phyloP scores from a whole-genome alignment of 2,329 filamentous ascomycete genomes.

The Talaromyces sp. region DNA sequence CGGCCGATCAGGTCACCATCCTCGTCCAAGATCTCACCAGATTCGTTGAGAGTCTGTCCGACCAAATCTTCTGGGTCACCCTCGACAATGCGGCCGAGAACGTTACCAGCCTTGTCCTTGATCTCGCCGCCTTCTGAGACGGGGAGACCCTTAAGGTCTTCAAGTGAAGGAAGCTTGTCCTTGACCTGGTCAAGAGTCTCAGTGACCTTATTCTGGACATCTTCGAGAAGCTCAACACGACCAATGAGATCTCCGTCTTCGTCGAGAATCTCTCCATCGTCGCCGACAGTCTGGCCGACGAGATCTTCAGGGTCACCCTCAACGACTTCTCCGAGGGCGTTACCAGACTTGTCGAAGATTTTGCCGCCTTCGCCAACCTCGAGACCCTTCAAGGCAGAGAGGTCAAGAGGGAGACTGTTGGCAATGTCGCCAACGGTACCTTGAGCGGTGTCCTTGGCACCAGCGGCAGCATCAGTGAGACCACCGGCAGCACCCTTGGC shows the following conservation, averaged over 20 bases:
- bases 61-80: conserved; percentile 41
- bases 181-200: conserved; percentile 38
- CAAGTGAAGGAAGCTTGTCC: conserved; percentile 32
- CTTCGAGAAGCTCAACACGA: conserved; percentile 19
- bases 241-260: conserved; percentile 38
- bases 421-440: conserved; percentile 20
- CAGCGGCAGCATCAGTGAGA: conserved; percentile 12
- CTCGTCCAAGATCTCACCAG: conserved; percentile 39
- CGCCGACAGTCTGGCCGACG: conserved; percentile 32
- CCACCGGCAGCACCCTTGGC: conserved; percentile 15
- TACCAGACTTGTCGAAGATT: conserved; percentile 42
- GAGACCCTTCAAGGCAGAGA: conserved; percentile 34
- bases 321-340: conserved; percentile 30
- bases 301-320: conserved; percentile 37
- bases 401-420: conserved; percentile 23
- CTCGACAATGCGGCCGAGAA: conserved; percentile 40
- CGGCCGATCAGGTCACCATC: conserved; percentile 37
- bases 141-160: conserved; percentile 36
- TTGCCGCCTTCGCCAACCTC: conserved; percentile 51
- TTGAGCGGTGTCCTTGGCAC: conserved; percentile 23
- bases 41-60: conserved; percentile 40
- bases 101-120: conserved; percentile 43
- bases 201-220: conserved; percentile 31
- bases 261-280: conserved; percentile 37
- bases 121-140: conserved; percentile 55